Base-by-base conservation (phyloP, 2,329 filamentous ascomycete genomes). In the Cephalotrichum gorgonifer region DNA sequence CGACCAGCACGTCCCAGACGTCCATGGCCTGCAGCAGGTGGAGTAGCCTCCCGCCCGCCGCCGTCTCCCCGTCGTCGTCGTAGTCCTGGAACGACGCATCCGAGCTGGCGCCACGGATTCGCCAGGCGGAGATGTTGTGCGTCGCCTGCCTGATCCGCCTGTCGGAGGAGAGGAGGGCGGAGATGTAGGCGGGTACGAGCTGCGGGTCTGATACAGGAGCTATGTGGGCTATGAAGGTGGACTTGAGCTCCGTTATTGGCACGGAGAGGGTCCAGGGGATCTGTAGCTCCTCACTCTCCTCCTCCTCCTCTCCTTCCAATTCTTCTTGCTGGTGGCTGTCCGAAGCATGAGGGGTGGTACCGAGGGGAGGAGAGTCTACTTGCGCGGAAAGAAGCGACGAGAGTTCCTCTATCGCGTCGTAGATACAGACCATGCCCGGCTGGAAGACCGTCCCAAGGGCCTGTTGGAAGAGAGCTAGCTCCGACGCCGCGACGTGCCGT, bases 21-120 rank as follows among this genome's bases (percentile, higher is more conserved):
- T 90, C 87, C 87, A 96, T 96, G 53, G 95, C 68, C 70, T 96
- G 89, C 82, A 98, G 85, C 27, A 98, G 71, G 68, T 95, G 88
- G 52, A 97, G 67, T 60, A 98, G 66, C 39, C 93, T 76, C 0
- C 85, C 83, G 1, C 93, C 93, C 0, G 93, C 93, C 6, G 93
- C 93, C 25, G 86, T 86, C 73, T 98, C 93, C 2, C 93, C 93
- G 63, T 98, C 93, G 59, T 98, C 93, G 58, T 98, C 87, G 61
- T 85, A 96, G 66, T 98, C 93, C 64, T 97, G 90, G 56, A 83
- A 88, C 26, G 70, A 69, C 46, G 74, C 75, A 9, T 39, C 35
- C 4, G 69, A 50, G 71, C 70, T 68, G 0, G 66, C 60, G 0
- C 78, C 79, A 27, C 77, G 79, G 49, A 97, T 90, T 11, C 93